These are phyloP conservation scores for Neotropicomus parvogracilis DNA, from an alignment of 1,284 basidiomycete species.

Conservation along the genomic window DNA sequence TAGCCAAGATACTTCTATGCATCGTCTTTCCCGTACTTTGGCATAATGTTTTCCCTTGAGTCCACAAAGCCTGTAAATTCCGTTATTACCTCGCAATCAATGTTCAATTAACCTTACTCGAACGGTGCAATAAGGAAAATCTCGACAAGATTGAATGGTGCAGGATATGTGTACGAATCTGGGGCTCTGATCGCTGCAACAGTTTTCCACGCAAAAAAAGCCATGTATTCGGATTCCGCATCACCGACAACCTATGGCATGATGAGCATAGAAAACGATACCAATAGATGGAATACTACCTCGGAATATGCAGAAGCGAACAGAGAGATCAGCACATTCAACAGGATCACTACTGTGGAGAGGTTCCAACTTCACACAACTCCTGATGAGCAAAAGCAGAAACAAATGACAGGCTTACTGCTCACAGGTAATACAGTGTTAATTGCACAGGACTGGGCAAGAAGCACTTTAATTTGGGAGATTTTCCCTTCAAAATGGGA, in stretches of 20 bases:
- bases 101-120: conserved; percentile 55
- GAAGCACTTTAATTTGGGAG: conserved; percentile 14
- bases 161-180: conserved; percentile 68
- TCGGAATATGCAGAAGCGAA: conserved; percentile 89
- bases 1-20: background rate
- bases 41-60: conserved; percentile 52
- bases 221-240: conserved; percentile 75
- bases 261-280: background rate
- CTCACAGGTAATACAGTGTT: conserved; percentile 77
- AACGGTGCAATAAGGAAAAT: conserved; percentile 76
- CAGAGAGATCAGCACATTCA: conserved; percentile 93
- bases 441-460: conserved; percentile 62
- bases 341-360: conserved; percentile 79
- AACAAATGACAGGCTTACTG: conserved; percentile 2
- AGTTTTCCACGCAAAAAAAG: conserved; percentile 87
- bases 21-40: conserved; percentile 38
- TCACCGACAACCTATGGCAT: conserved; percentile 51
- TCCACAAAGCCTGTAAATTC: conserved; percentile 41
- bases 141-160: conserved; percentile 86
- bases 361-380: conserved; percentile 70
- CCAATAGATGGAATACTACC: conserved; percentile 37
- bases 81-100: conserved; percentile 10
- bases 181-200: conserved; percentile 83
- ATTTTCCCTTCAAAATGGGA: conserved; percentile 2
- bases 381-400: conserved; percentile 6